A percentile compares a stretch with the other conserved stretches of the same genome.
These are phyloP conservation scores for Podospora anserina DNA, from an alignment of 495 filamentous ascomycete species.

Conservation along the genomic window DNA sequence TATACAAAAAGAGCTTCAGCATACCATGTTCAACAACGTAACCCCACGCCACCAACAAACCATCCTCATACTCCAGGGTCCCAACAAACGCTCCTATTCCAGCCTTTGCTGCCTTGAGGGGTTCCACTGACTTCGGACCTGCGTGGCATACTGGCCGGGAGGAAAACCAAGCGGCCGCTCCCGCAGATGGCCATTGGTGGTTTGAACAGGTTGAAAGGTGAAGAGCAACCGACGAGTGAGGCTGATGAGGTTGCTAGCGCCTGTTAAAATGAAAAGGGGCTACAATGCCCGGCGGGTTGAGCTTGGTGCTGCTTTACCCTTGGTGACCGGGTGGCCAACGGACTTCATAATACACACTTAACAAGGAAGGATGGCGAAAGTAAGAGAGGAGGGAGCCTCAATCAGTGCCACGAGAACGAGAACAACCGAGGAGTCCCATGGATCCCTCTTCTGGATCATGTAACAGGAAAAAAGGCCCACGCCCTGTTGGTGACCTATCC, in stretches of 20 bases:
- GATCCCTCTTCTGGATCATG: too few species aligned
- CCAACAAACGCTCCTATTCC: background rate
- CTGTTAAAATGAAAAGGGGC: background rate
- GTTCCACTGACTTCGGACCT: background rate
- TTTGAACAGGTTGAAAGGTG: background rate
- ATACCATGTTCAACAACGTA: slow-evolving; percentile 15
- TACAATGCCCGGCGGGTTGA: background rate
- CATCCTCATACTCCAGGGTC: background rate
- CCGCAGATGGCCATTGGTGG: background rate
- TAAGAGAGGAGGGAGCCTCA: background rate
- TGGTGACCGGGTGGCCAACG: background rate
- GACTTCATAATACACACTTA: background rate
- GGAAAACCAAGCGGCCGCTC: background rate
- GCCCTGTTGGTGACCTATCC: background rate
- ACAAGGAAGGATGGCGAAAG: background rate
- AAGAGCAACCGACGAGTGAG: background rate
- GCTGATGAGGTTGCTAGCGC: background rate
- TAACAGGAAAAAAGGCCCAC: too few species aligned
- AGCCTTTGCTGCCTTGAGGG: background rate
- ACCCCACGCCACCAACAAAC: slow-evolving; percentile 6
- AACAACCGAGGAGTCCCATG: background rate
- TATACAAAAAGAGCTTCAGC: slow-evolving; percentile 2
- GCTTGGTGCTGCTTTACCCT: background rate
- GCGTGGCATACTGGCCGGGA: background rate
- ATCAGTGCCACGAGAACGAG: background rate